Conservation (phyloP, 2,329 filamentous ascomycete species). For the Colletotrichum theobromicola region DNA sequence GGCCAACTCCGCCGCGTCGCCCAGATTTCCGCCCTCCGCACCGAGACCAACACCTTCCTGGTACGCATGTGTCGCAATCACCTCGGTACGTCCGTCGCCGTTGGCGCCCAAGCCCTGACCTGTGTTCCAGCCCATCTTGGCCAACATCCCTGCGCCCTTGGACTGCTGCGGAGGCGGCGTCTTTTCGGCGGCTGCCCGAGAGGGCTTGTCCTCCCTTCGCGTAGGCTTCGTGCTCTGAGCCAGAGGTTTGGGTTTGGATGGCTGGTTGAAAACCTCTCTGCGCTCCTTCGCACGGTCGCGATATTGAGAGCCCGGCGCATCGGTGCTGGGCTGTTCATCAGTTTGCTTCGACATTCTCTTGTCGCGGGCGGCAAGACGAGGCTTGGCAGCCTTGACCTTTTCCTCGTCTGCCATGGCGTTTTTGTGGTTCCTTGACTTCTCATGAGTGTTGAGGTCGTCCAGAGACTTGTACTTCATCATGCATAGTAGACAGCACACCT, state of each 20-base stretch:
- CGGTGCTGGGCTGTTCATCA: slow-evolving; percentile 24
- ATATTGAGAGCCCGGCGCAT: slow-evolving; percentile 46
- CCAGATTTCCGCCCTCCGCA: slow-evolving; percentile 71
- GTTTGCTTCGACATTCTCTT: slow-evolving; percentile 36
- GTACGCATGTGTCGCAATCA: slow-evolving; percentile 69
- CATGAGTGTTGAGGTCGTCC: slow-evolving; percentile 47
- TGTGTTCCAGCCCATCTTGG: slow-evolving; percentile 75
- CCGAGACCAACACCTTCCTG: slow-evolving; percentile 72
- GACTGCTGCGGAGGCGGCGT: slow-evolving; percentile 45
- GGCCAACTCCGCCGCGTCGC: slow-evolving; percentile 70
- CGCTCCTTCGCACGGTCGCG: slow-evolving; percentile 73
- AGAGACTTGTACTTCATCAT: slow-evolving; percentile 52
- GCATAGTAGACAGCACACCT: slow-evolving; percentile 49
- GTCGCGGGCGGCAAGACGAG: slow-evolving; percentile 39
- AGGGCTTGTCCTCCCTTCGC: slow-evolving; percentile 36
- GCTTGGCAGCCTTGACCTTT: slow-evolving; percentile 54
- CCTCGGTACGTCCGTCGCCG: slow-evolving; percentile 66
- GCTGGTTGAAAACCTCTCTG: slow-evolving; percentile 66
- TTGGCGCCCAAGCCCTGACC: slow-evolving; percentile 70
- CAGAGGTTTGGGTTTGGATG: slow-evolving; percentile 51
- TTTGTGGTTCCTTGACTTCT: slow-evolving; percentile 47
- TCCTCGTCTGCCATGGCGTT: slow-evolving; percentile 43
- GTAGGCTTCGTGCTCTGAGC: slow-evolving; percentile 29
- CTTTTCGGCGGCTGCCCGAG: slow-evolving; percentile 28
- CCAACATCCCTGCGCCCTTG: slow-evolving; percentile 70